A percentile compares a stretch with the other conserved stretches of the same genome.
Evolutionary conservation across 2,329 filamentous ascomycete species (phyloP).

Genomic region (Nothophoma quercina): DNA sequence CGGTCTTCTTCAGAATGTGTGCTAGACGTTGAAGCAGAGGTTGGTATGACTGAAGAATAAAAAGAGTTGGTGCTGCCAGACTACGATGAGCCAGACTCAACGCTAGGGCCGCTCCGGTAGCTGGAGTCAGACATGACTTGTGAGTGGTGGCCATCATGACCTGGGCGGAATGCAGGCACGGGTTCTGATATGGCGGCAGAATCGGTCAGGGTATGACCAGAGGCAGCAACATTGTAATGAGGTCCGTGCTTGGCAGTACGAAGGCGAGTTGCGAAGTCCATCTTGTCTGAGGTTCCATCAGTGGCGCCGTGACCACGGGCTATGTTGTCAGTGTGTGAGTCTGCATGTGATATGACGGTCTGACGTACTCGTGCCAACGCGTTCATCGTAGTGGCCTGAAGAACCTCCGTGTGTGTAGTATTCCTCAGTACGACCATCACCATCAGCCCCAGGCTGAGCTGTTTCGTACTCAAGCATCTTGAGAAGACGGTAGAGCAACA

Average conservation of each 20-base stretch:
- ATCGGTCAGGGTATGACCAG: neutral
- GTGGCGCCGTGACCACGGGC: conserved; percentile 33
- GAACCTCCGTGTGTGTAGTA: conserved; percentile 30
- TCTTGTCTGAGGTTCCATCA: conserved; percentile 34
- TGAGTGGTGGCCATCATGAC: conserved; percentile 40
- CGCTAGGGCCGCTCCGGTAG: conserved; percentile 37
- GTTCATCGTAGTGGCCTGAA: conserved; percentile 5
- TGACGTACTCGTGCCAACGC: conserved; percentile 19
- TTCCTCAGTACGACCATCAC: conserved; percentile 52
- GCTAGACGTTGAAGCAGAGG: conserved; percentile 17
- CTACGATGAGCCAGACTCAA: conserved; percentile 39
- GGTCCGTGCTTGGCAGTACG: conserved; percentile 10
- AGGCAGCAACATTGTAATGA: conserved; percentile 9
- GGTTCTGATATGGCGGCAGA: conserved; percentile 13
- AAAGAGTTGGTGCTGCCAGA: conserved; percentile 30
- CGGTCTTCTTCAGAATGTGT: conserved; percentile 19
- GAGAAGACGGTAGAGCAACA: conserved; percentile 59
- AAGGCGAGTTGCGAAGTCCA: conserved; percentile 22
- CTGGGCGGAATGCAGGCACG: conserved; percentile 27
- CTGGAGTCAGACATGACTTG: conserved; percentile 29
- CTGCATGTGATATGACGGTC: neutral
- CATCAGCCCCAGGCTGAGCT: conserved; percentile 58
- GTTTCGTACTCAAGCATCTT: conserved; percentile 60
- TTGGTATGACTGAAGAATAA: conserved; percentile 6
- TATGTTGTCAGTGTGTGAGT: conserved; percentile 21